phyloP scores from a whole-genome alignment of 495 filamentous ascomycete species.

The Penicillium tannophilum region DNA sequence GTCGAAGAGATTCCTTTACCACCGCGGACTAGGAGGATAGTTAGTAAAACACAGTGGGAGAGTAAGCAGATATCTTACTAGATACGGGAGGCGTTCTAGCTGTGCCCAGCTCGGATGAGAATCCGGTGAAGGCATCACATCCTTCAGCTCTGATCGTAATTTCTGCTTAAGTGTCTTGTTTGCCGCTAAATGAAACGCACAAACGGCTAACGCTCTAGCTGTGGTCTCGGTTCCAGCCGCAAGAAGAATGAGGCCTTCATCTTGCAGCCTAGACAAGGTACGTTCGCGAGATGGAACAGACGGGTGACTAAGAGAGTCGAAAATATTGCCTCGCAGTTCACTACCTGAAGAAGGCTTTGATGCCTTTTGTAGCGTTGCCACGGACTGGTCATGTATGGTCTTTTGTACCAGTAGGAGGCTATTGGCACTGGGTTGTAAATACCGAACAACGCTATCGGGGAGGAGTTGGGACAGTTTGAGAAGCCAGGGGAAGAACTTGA shows the following conservation, averaged over 20 bases:
- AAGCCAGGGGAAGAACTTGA: conserved; percentile 2
- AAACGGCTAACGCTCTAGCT: conserved; percentile 24
- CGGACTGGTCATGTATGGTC: neutral
- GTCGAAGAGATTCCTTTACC: conserved; percentile 4
- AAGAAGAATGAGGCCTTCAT: conserved; percentile 33
- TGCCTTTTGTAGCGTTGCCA: neutral
- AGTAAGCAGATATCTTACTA: conserved; percentile 22
- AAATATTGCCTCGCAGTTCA: conserved; percentile 8
- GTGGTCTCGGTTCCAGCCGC: conserved; percentile 41
- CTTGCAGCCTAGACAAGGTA: conserved; percentile 24
- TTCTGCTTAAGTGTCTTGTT: conserved; percentile 17
- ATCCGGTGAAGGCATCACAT: conserved; percentile 22
- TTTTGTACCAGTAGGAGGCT: neutral
- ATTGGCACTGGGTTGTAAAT: neutral
- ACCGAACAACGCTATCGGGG: neutral
- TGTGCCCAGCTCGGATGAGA: conserved; percentile 10
- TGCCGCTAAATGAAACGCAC: conserved; percentile 29
- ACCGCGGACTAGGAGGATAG: conserved; percentile 3
- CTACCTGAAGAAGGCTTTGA: too few relatives aligned
- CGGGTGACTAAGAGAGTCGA: conserved; percentile 14
- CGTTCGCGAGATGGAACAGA: conserved; percentile 22
- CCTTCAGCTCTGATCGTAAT: conserved; percentile 28
- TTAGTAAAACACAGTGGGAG: neutral
- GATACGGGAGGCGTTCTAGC: conserved; percentile 49
- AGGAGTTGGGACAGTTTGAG: neutral